A percentile compares a stretch with the other conserved stretches of the same genome.
phyloP scores from a whole-genome alignment of 2,329 filamentous ascomycete species.

The Graphilbum sp. region DNA sequence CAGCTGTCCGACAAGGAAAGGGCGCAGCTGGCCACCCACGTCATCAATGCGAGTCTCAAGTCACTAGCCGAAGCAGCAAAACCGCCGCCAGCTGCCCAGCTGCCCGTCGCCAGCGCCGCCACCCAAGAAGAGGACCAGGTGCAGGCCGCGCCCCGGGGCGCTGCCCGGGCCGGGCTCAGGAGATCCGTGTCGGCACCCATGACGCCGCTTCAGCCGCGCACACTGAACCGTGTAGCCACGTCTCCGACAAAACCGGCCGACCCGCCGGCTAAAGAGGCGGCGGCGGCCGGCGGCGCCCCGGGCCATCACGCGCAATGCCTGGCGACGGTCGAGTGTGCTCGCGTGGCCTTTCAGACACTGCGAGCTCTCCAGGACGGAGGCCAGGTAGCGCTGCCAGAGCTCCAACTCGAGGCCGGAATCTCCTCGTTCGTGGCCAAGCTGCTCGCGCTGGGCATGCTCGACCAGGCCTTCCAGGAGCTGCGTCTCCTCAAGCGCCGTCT shows the following conservation, averaged over 20 bases:
- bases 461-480: constrained; percentile 54
- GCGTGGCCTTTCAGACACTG: constrained; percentile 49
- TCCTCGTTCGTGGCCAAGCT: constrained; percentile 52
- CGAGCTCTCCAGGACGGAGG: constrained; percentile 38
- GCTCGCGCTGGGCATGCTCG: constrained; percentile 44
- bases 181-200: constrained; percentile 42
- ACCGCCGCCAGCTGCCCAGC: constrained; percentile 12
- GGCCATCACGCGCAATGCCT: constrained; percentile 25
- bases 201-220: constrained; percentile 43
- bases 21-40: constrained; percentile 52
- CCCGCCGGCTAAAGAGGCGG: constrained; percentile 11
- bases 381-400: constrained; percentile 36
- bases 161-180: constrained; percentile 26
- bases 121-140: not conserved
- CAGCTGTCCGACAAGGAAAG: constrained; percentile 39
- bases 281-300: constrained; percentile 4
- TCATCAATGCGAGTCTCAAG: constrained; percentile 56
- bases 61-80: constrained; percentile 51
- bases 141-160: constrained; percentile 13
- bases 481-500: constrained; percentile 47
- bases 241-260: constrained; percentile 24
- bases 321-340: constrained; percentile 51
- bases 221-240: constrained; percentile 42
- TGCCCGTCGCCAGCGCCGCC: not conserved
- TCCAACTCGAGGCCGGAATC: constrained; percentile 61